A percentile compares a stretch with the other conserved stretches of the same genome.
Evolutionary conservation across 805 yeast genomes (phyloP).

Genomic region (Candida awuae): DNA sequence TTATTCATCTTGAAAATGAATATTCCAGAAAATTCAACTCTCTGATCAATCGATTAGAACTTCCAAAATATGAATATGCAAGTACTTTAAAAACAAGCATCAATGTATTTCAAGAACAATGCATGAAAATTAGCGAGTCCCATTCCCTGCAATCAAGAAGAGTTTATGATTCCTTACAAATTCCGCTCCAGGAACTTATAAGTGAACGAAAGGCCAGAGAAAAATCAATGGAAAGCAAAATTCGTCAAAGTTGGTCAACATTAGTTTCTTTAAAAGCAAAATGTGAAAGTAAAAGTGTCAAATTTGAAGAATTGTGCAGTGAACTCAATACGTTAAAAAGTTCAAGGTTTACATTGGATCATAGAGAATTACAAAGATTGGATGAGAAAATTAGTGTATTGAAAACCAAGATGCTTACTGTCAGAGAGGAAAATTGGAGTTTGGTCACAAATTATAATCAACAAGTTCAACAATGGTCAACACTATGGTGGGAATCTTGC

Average conservation of each 20-base stretch:
- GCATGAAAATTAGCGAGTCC: conserved; percentile 47
- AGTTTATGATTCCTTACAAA: conserved; percentile 41
- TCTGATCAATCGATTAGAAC: conserved; percentile 1
- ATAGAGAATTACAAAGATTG: conserved; percentile 59
- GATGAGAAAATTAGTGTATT: conserved; percentile 47
- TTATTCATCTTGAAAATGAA: conserved; percentile 63
- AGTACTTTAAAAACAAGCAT: conserved; percentile 55
- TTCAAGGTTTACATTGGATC: conserved; percentile 60
- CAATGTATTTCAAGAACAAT: conserved; percentile 50
- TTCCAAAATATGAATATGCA: conserved; percentile 33
- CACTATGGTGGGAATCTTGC: conserved; percentile 64
- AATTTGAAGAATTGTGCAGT: conserved; percentile 51
- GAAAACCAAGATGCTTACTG: conserved; percentile 32
- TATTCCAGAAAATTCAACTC: conserved; percentile 46
- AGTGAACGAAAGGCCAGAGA: conserved; percentile 44
- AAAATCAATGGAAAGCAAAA: conserved; percentile 48
- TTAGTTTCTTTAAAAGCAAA: conserved; percentile 27
- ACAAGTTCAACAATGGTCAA: conserved; percentile 53
- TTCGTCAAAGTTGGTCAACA: conserved; percentile 24
- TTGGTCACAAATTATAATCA: conserved; percentile 47
- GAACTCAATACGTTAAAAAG: conserved; percentile 53
- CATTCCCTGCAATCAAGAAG: conserved; percentile 47
- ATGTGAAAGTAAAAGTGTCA: conserved; percentile 33
- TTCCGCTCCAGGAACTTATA: conserved; percentile 46
- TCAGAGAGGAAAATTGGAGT: conserved; percentile 50